Conservation (phyloP, 768 basidiomycete species). For the Lactifluus subvellereus region DNA sequence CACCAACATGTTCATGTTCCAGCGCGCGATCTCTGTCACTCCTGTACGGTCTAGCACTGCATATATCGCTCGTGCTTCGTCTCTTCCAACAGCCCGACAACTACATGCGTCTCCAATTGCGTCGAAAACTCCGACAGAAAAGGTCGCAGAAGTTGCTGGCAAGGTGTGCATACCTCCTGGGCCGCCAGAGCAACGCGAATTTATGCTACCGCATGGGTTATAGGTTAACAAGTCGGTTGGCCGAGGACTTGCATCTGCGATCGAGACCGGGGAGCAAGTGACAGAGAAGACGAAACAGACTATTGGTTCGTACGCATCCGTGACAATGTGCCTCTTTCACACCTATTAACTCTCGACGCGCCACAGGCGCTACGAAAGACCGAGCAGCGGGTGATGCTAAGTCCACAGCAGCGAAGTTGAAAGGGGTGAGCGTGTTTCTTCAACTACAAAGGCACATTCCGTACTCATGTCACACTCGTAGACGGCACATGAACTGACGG, state of each 20-base stretch:
- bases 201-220: neutral
- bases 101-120: constrained; percentile 12
- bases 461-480: neutral
- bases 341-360: neutral
- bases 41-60: neutral
- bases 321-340: too few relatives aligned
- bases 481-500: neutral
- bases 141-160: constrained; percentile 19
- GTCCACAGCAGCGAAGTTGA: constrained; percentile 2
- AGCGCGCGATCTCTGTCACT: neutral
- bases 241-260: constrained; percentile 18
- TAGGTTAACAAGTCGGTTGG: constrained; percentile 23
- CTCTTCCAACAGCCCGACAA: neutral
- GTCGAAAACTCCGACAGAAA: constrained; percentile 15
- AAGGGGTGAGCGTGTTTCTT: neutral
- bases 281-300: constrained; percentile 22
- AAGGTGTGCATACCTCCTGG: constrained; percentile 9
- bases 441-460: too few relatives aligned
- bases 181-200: neutral
- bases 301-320: constrained; percentile 6
- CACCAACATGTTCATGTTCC: constrained; percentile 11
- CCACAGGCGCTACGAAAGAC: constrained; percentile 13
- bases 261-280: constrained; percentile 18
- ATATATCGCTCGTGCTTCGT: neutral
- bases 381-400: neutral